Conservation (phyloP, 306 rosid species). For the Inga leiocalycina region DNA sequence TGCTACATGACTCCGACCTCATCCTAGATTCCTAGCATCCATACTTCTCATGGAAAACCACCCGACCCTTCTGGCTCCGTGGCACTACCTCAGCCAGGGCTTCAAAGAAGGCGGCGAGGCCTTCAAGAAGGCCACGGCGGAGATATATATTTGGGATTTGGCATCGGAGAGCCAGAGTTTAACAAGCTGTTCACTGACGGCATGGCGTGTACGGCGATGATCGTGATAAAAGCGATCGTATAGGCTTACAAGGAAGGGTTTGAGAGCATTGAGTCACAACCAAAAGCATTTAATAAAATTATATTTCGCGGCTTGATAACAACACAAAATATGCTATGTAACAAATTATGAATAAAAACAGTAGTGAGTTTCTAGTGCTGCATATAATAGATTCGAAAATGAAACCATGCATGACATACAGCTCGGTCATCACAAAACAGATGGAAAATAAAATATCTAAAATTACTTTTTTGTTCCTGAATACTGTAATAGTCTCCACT, state of each 20-base stretch:
- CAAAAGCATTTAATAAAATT: too few species aligned
- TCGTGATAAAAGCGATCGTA: background rate
- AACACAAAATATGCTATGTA: background rate
- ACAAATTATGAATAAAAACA: background rate
- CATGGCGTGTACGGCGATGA: background rate
- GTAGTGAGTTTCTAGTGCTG: background rate
- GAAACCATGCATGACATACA: background rate
- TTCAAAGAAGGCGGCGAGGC: background rate
- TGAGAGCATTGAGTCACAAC: background rate
- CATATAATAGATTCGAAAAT: too few species aligned
- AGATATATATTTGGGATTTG: background rate
- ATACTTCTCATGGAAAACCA: background rate
- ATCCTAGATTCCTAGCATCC: background rate
- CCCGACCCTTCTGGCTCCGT: background rate
- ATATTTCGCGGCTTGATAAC: background rate
- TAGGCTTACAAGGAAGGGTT: background rate
- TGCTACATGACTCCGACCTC: background rate
- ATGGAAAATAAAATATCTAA: too few species aligned
- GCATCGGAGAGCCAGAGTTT: background rate
- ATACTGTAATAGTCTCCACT: background rate
- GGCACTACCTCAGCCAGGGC: background rate
- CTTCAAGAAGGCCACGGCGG: background rate
- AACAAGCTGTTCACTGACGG: background rate
- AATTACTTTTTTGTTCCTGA: too few species aligned
- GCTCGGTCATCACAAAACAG: too few species aligned